These are phyloP conservation scores for Fusarium phyllophilum DNA, from an alignment of 2,329 filamentous ascomycete genomes.

Conservation along the genomic window DNA sequence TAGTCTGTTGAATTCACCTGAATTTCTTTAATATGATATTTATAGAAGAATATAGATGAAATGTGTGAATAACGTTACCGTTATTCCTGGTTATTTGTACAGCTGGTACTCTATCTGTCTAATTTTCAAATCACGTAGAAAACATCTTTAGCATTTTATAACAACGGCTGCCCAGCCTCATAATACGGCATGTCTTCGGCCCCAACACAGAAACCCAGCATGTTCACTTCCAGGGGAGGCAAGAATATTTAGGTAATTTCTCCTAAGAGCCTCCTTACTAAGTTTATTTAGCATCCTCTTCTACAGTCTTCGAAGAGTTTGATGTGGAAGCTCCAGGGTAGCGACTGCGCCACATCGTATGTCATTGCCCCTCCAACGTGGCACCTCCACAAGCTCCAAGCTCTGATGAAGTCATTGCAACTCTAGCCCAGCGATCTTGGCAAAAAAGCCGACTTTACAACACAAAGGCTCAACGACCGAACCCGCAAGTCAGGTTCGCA, in stretches of 20 bases:
- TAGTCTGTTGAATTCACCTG: accelerated
- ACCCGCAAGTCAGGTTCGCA: constrained; percentile 8
- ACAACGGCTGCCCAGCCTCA: accelerated
- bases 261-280: too few relatives aligned
- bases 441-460: constrained; percentile 1
- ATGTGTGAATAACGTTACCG: accelerated
- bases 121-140: accelerated
- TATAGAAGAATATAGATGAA: background rate
- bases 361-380: constrained; percentile 43
- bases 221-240: background rate
- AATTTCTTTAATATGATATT: too few relatives aligned
- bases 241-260: too few relatives aligned
- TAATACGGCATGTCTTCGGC: accelerated
- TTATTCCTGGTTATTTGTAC: accelerated
- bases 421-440: constrained; percentile 11
- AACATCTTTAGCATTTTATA: accelerated
- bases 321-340: background rate
- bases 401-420: constrained; percentile 42
- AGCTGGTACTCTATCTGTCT: background rate
- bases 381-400: constrained; percentile 9
- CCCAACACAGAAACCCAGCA: background rate
- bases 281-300: background rate
- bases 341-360: constrained; percentile 21
- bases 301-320: background rate
- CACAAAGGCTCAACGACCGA: background rate